phyloP scores from a whole-genome alignment of 139 green algal species.

The Chlamydomonas sphaeroides region DNA sequence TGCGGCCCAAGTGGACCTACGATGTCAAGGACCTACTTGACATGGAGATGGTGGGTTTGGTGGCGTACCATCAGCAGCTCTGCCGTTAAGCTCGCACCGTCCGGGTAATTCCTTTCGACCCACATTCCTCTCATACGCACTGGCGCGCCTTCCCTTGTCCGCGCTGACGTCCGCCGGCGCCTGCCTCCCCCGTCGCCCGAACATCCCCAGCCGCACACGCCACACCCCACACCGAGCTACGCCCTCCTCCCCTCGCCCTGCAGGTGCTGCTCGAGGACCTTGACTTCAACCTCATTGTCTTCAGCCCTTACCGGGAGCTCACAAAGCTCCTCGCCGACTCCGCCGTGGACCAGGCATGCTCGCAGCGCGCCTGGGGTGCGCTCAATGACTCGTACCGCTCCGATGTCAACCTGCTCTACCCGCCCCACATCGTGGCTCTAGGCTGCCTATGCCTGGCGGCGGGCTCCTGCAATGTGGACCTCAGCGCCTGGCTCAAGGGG shows the following conservation, averaged over 20 bases:
- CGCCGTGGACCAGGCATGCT: slow-evolving; percentile 42
- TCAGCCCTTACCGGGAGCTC: slow-evolving; percentile 73
- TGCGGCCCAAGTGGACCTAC: slow-evolving; percentile 47
- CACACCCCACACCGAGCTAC: too few relatives aligned
- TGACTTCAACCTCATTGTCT: slow-evolving; percentile 77
- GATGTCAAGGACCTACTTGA: slow-evolving; percentile 75
- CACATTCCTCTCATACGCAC: too few relatives aligned
- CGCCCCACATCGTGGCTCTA: slow-evolving; percentile 77
- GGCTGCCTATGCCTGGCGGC: slow-evolving; percentile 66
- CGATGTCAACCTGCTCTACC: slow-evolving; percentile 66
- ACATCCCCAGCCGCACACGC: too few relatives aligned
- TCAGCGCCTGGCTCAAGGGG: slow-evolving; percentile 3
- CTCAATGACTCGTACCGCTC: slow-evolving; percentile 76
- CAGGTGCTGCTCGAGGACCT: slow-evolving; percentile 76
- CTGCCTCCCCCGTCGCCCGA: too few relatives aligned
- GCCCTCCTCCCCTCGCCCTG: background rate
- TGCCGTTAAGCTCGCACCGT: too few relatives aligned
- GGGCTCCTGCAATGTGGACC: slow-evolving; percentile 48
- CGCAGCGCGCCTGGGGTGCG: slow-evolving; percentile 63
- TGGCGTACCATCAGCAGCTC: background rate
- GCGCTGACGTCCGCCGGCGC: too few relatives aligned
- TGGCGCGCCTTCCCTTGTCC: too few relatives aligned
- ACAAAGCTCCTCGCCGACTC: slow-evolving; percentile 35
- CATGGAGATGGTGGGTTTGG: slow-evolving; percentile 74
- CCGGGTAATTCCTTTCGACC: too few relatives aligned